Evolutionary conservation across 2,329 filamentous ascomycete species (phyloP), one percentile per base, ranked within the genome.

Genomic region (Aspergillus amoenus): DNA sequence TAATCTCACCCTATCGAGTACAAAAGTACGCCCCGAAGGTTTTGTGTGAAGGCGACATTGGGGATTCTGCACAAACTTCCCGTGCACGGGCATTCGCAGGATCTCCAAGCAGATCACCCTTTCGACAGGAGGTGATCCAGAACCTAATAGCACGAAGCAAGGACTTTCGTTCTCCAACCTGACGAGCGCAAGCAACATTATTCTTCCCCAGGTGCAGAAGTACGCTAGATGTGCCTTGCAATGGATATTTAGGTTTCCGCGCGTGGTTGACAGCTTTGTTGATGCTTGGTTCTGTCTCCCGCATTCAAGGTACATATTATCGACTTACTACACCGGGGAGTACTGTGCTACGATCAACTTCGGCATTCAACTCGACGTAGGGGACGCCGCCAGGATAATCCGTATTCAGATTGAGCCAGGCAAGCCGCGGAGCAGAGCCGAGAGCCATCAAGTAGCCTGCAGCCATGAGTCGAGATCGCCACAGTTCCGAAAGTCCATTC

Each of bases 121-220:
- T 56, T 61, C 63, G 47, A 57, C 62, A 61, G 54, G 44, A 56
- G 59, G 30, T 37, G 43, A 56, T 55, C 40, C 58, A 62, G 59
- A 57, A 55, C 39, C 46, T 60, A 65, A 65, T 68, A 68, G 63
- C 65, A 63, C 59, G 51, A 73, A 70, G 70, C 70, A 73, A 73
- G 70, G 70, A 71, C 57, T 55, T 46, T 52, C 32, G 54, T 12
- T 11, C 12, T 41, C 43, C 18, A 32, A 17, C 8, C 15, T 18
- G 41, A 30, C 17, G 18, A 21, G 49, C 47, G 21, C 27, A 47
- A 51, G 43, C 42, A 53, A 30, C 41, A 27, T 45, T 41, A 27
- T 45, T 44, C 32, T 18, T 22, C 11, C 22, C 42, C 48, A 47
- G 50, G 40, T 52, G 21, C 24, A 56, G 59, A 61, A 55, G 54